Evolutionary conservation across 495 filamentous ascomycete species (phyloP).

Genomic region (Clohesyomyces aquaticus): DNA sequence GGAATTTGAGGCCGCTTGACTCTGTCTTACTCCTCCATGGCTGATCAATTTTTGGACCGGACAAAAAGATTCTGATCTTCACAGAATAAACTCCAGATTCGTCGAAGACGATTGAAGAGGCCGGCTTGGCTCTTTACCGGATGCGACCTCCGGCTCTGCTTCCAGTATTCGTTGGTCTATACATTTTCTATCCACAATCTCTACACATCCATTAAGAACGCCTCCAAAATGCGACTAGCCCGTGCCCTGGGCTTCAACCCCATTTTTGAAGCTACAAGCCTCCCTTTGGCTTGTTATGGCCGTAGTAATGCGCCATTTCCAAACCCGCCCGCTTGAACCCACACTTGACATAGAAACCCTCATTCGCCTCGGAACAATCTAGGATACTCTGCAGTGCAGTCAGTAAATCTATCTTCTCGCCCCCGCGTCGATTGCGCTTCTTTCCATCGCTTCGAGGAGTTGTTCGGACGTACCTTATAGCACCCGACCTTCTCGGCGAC

Average conservation of each 20-base stretch:
- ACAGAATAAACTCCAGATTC: too few species aligned
- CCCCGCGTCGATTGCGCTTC: too few species aligned
- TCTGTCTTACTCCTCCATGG: too few species aligned
- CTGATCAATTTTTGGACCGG: too few species aligned
- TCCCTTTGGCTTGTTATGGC: slow-evolving; percentile 45
- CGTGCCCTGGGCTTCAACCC: neutral
- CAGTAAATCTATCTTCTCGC: too few species aligned
- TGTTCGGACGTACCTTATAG: slow-evolving; percentile 80
- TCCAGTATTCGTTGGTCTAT: too few species aligned
- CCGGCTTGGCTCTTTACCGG: too few species aligned
- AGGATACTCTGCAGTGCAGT: slow-evolving; percentile 58
- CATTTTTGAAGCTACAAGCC: slow-evolving; percentile 10
- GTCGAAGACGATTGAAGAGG: too few species aligned
- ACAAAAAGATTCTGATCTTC: too few species aligned
- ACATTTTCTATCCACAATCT: neutral
- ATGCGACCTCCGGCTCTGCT: too few species aligned
- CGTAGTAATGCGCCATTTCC: slow-evolving; percentile 97
- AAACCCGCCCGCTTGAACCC: slow-evolving; percentile 91
- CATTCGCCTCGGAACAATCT: slow-evolving; percentile 81
- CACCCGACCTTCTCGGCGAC: slow-evolving; percentile 83
- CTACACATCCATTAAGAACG: slow-evolving; percentile 8
- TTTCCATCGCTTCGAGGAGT: too few species aligned
- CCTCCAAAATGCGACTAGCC: slow-evolving; percentile 21
- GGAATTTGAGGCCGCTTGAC: too few species aligned
- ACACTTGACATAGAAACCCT: slow-evolving; percentile 98